Evolutionary conservation across 495 filamentous ascomycete genomes (phyloP), one percentile per base, ranked within the genome.

Genomic region (Polyplosphaeria fusca): DNA sequence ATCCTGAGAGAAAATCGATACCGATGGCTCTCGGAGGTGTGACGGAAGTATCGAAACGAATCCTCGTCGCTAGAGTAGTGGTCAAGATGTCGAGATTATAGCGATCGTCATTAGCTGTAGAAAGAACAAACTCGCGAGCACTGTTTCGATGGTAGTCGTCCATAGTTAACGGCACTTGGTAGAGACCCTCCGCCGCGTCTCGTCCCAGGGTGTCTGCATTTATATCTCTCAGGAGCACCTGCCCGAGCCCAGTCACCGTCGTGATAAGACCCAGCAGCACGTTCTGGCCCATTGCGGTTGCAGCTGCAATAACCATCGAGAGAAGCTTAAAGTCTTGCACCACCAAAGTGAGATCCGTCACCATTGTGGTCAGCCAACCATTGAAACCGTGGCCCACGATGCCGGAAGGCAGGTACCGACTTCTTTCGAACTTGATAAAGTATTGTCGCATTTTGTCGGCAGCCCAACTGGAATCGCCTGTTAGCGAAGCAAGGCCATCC

Each of bases 1-100:
- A 52, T 16, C 83, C 84, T 41, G 77, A 72, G 4, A 87, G 75
- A 63, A 81, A 87, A 35, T 83, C 77, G 37, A 88, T 77, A 24
- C 85, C 85, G 0, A 71, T 79, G 7, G 85, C 84, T n/a, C 68
- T 70, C 0, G 82, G 79, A 3, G 69, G 71, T 2, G 39, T 41
- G 1, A 59, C 67, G 3, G 68, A 53, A 13, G 70, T 72, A 52
- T 81, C 74, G 47, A 86, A 86, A 22, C 58, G 57, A 30, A 86
- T 68, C 60, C 78, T 82, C 12, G 84, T 86, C 16, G 78, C 85
- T 47, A 82, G 73, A 38, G 75, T 77, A 63, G 85, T 78, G 1
- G 78, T 73, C 13, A 75, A 71, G 18, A 87, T 72, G 24, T 83
- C 79, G 0, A 86, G 73, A 0, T 72, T 74, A 58, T 85, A 84